Conservation (phyloP, 148 eudicot species). For the Pouteria glomerata region DNA sequence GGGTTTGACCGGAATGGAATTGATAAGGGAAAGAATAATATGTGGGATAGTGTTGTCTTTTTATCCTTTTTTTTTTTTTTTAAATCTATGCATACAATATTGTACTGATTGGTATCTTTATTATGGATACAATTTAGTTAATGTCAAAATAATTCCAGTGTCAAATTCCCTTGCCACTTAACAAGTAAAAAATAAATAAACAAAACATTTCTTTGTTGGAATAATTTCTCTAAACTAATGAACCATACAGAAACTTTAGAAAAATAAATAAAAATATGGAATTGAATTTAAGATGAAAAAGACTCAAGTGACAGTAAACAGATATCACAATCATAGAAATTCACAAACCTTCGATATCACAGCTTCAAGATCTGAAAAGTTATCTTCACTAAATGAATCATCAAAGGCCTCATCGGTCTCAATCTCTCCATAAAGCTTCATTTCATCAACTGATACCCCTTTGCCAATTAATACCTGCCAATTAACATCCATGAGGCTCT, state of each 20-base stretch:
- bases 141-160: not conserved
- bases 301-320: not conserved
- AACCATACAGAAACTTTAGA: not conserved
- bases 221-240: not conserved
- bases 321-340: not conserved
- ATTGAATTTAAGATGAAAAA: not conserved
- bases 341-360: conserved; percentile 68
- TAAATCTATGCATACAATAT: no score
- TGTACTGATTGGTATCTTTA: not conserved
- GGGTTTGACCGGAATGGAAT: no score
- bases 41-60: no score
- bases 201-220: not conserved
- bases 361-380: conserved; percentile 78
- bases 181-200: not conserved
- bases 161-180: no score
- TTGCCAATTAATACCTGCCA: conserved; percentile 72
- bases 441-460: conserved; percentile 66
- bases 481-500: not conserved
- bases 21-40: no score
- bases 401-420: conserved; percentile 56
- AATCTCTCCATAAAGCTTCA: conserved; percentile 82
- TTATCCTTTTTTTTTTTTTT: no score
- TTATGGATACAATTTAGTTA: not conserved
- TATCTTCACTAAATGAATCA: conserved; percentile 47
- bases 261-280: not conserved